Evolutionary conservation across 768 basidiomycete genomes (phyloP).

Genomic region (Tricholoma sp.): DNA sequence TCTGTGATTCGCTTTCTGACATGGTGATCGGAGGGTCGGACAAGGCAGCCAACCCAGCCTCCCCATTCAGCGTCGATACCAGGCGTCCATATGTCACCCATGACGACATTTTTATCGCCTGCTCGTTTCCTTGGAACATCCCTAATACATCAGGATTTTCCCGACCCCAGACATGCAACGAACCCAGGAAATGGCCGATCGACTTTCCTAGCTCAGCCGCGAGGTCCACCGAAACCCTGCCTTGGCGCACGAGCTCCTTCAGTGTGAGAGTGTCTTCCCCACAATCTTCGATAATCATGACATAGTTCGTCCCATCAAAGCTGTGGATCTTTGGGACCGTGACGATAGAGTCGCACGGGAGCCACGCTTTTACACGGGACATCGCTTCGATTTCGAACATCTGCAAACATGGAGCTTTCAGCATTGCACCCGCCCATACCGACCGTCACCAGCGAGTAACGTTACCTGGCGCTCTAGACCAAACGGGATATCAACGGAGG

Average conservation of each 20-base stretch:
- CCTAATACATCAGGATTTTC: conserved; percentile 21
- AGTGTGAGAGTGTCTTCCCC: conserved; percentile 36
- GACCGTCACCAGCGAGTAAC: no score
- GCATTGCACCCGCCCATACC: no score
- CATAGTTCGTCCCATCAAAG: conserved; percentile 43
- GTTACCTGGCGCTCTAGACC: not conserved
- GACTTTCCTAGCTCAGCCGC: conserved; percentile 39
- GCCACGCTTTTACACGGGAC: conserved; percentile 32
- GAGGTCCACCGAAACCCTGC: conserved; percentile 19
- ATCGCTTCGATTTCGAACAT: conserved; percentile 45
- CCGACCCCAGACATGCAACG: conserved; percentile 46
- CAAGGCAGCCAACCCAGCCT: conserved; percentile 25
- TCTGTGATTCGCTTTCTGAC: conserved; percentile 25
- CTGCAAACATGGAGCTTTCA: conserved; percentile 13
- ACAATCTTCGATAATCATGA: conserved; percentile 61
- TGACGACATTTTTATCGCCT: conserved; percentile 33
- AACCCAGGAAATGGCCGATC: conserved; percentile 51
- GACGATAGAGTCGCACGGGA: conserved; percentile 33
- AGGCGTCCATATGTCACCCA: conserved; percentile 41
- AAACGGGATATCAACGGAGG: not conserved
- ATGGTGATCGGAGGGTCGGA: conserved; percentile 31
- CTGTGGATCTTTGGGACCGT: conserved; percentile 44
- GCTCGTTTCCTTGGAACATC: conserved; percentile 29
- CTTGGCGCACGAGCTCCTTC: conserved; percentile 34
- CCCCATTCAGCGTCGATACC: conserved; percentile 23